Evolutionary conservation across 345 rosid genomes (phyloP), one percentile per base, ranked within the genome.

Genomic region (Eucalyptus albens): DNA sequence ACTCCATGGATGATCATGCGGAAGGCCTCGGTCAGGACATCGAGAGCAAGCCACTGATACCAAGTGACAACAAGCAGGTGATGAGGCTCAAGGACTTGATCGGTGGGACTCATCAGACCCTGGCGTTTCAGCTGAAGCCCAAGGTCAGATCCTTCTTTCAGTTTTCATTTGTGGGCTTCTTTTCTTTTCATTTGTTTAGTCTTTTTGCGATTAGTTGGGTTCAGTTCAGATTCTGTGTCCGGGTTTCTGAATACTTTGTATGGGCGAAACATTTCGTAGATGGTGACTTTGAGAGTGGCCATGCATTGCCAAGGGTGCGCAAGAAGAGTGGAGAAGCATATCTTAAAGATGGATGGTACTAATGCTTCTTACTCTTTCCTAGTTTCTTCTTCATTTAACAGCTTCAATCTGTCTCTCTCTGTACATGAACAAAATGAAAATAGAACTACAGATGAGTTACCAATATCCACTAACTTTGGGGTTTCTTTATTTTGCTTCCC

Each of bases 301-400:
- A 96, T 96, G 96, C 98, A 97, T 92, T 97, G 99, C 92, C 87
- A 92, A 85, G 99, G 98, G n/a, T 97, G 99, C 88, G 98, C 98
- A 12, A 96, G 93, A 91, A 96, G 94, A 92, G 98, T 97, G 44
- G 96, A 96, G 95, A 97, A 96, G 92, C 99, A 97, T 90, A 93
- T 97, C 90, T 92, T 98, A 42, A 97, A 95, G 92, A 87, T 97
- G 89, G 98, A 96, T 80, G 99, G 99, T 96, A 37, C 49, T 13
- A 29, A 37, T 59, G 15, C 72, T 44, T 24, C 9, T 26, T 47
- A 47, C 50, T 42, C 6, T 50, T n/a, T 85, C 86, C 50, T 72
- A 26, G 21, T 91, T 86, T 83, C 37, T 14, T 83, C 87, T 15
- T 15, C 22, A 9, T 77, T 37, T 77, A 24, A 37, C 15, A 21